Conservation (phyloP, 352 stramenopile genomes). For the Pythium guiyangense region DNA sequence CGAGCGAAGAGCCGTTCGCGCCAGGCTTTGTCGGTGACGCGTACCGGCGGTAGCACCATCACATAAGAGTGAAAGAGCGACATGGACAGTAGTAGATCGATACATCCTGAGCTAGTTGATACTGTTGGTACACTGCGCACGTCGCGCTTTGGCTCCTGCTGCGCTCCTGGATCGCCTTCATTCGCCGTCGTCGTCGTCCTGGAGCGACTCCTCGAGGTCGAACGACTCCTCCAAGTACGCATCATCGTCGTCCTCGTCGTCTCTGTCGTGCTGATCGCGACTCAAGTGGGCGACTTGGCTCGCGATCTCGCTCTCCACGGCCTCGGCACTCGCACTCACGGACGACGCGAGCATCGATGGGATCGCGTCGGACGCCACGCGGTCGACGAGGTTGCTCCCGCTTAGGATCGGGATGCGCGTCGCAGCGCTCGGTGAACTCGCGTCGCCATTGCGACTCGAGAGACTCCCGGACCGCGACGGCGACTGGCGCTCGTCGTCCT, state of each 20-base stretch:
- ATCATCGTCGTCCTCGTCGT: constrained; percentile 30
- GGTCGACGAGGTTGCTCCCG: constrained; percentile 16
- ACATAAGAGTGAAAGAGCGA: neutral
- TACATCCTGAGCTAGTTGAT: too few relatives aligned
- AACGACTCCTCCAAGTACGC: constrained; percentile 74
- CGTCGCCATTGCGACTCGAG: neutral
- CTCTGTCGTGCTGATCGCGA: constrained; percentile 5
- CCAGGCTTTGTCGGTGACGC: constrained; percentile 39
- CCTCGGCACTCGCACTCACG: neutral
- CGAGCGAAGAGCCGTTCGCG: constrained; percentile 30
- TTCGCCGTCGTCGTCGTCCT: constrained; percentile 36
- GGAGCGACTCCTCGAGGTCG: constrained; percentile 68
- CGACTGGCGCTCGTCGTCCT: neutral
- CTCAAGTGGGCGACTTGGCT: constrained; percentile 1
- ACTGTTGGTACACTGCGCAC: neutral
- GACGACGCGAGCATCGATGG: constrained; percentile 12
- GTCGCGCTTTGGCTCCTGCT: neutral
- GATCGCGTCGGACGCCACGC: constrained; percentile 11
- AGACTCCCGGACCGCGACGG: neutral
- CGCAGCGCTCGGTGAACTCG: constrained; percentile 7
- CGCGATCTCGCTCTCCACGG: constrained; percentile 5
- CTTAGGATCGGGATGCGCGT: constrained; percentile 19
- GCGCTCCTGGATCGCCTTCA: neutral
- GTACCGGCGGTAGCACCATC: constrained; percentile 17
- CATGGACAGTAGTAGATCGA: neutral